Evolutionary conservation across 352 stramenopile genomes (phyloP), one percentile per base, ranked within the genome.

Genomic region (Blastocystis sp.): DNA sequence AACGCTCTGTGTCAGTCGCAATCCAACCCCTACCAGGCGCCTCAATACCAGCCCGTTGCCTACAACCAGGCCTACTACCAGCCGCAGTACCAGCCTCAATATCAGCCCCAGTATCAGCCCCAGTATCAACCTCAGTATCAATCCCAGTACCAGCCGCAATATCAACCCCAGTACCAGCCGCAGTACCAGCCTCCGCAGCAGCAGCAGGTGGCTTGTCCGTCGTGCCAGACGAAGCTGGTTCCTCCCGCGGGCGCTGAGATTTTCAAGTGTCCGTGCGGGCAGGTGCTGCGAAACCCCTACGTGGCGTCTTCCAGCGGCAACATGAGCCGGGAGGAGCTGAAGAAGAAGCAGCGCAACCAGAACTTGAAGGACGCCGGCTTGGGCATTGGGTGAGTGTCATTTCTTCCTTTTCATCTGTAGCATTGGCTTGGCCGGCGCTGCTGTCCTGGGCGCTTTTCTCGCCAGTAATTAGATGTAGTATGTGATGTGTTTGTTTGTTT

Each of bases 231-330:
- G 52, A n/a, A 53, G 21, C 53, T 88, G 21, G 34, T 59, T 23
- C n/a, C 78, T 79, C 78, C 78, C 14, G 21, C 59, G 19, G 60
- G 60, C 14, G 78, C 62, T 10, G 64, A 76, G 28, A 21, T 59
- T 1, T 88, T 88, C 78, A 28, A 53, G 19, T 88, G 78, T 78
- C 60, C 61, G 9, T 88, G 78, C 43, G 78, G 78, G 9, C 78
- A 88, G 67, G 43, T 76, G 0, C 45, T 88, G 23, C 67, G 48
- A 2, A 76, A 66, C 34, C 67, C 67, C n/a, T 66, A 79, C 23
- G 34, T 66, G n/a, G 52, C 19, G 41, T 11, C 48, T 21, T 23
- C 61, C 48, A 38, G 3, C 1, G 3, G 7, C 5, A 14, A 17
- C 5, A 38, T 59, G 19, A 5, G 14, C 34, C 53, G 17, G 11